Evolutionary conservation across 2,329 filamentous ascomycete species (phyloP).

Genomic region (Coniochaeta hoffmannii): DNA sequence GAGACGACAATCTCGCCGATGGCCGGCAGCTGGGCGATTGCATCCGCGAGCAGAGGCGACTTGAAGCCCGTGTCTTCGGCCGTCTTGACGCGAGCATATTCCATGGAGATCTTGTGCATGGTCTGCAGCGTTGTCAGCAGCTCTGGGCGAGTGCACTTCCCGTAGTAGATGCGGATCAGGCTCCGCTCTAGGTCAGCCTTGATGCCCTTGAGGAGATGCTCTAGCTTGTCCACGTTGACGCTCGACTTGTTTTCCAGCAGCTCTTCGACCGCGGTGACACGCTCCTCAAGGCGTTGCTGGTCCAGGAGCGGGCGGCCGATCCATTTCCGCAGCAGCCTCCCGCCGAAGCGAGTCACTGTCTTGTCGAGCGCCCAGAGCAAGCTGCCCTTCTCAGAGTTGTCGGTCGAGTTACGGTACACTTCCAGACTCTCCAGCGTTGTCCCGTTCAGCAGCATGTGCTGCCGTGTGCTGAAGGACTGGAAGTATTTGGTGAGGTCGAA

Average conservation of each 20-base stretch:
- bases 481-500: conserved; percentile 97
- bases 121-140: conserved; percentile 79
- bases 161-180: conserved; percentile 93
- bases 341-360: conserved; percentile 83
- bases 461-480: conserved; percentile 85
- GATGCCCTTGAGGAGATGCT: conserved; percentile 60
- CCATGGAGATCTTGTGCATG: conserved; percentile 70
- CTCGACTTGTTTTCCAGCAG: conserved; percentile 63
- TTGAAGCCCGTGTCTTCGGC: conserved; percentile 64
- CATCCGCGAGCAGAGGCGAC: conserved; percentile 61
- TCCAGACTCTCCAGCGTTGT: conserved; percentile 92
- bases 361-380: conserved; percentile 94
- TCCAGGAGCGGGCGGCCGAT: conserved; percentile 85
- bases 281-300: conserved; percentile 63
- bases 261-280: conserved; percentile 81
- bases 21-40: conserved; percentile 66
- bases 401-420: conserved; percentile 91
- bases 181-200: conserved; percentile 85
- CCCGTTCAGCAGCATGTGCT: conserved; percentile 93
- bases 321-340: conserved; percentile 86
- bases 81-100: conserved; percentile 62
- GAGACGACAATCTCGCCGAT: conserved; percentile 66
- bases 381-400: conserved; percentile 77
- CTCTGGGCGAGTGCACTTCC: conserved; percentile 86
- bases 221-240: conserved; percentile 64